Evolutionary conservation across 1,284 basidiomycete genomes (phyloP), one percentile per base, ranked within the genome.

Genomic region (Ustilago nuda): DNA sequence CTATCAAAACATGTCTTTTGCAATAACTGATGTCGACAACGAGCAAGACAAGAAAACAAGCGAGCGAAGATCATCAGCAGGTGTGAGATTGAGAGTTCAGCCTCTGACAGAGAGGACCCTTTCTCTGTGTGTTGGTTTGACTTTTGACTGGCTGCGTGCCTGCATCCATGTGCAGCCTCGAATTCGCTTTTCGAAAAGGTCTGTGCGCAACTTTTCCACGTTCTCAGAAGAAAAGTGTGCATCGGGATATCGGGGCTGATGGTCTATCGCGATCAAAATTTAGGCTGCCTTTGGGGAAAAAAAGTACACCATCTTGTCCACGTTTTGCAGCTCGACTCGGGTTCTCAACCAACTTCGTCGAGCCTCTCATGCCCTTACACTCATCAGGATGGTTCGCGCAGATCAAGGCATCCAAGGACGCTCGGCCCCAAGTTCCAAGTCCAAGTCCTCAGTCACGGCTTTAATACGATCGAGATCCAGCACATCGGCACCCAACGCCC

Each of bases 381-480:
- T 6, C 12, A 7, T 8, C 61, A 55, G 37, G 3, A 72, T 72
- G 70, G 70, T 54, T 35, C 64, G 70, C 2, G 70, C 64, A 35
- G 70, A 72, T 33, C 70, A 72, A 57, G 70, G 70, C 39, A 72
- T 72, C 35, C 60, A 50, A 35, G 64, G 61, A 36, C 70, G 70
- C 3, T 72, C 70, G 8, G 65, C 70, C 8, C 70, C 70, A 32
- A 64, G 70, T 32, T 59, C 70, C 53, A 77, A 77, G 50, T 60
- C 63, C 0, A 56, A 70, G 1, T 77, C 75, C 1, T 72, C 66
- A 2, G 64, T 67, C 27, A 65, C 70, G 8, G 46, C 74, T n/a
- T 36, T 56, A 6, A 53, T 68, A 19, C 56, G 62, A 41, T 56
- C 61, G 13, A 59, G 61, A 32, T 55, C 66, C 15, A 58, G 66